Evolutionary conservation across 2,329 filamentous ascomycete species (phyloP).

Genomic region (Talaromyces rugulosus): DNA sequence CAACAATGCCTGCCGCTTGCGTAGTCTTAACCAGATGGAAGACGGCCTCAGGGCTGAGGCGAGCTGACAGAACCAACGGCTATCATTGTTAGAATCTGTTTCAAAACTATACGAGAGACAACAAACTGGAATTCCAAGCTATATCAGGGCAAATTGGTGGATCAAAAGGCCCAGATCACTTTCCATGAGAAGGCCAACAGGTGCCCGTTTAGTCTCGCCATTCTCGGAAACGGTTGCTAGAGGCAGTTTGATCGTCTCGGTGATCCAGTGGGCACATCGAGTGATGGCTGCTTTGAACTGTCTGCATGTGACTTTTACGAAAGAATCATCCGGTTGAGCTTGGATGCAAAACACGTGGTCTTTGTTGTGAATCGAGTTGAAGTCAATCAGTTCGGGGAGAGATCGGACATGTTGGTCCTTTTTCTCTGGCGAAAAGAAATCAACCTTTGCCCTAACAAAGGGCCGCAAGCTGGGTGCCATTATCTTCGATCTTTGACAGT

Average conservation of each 20-base stretch:
- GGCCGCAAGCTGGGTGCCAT: background rate
- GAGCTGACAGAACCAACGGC: slow-evolving; percentile 2
- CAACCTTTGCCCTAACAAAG: background rate
- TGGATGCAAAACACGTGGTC: slow-evolving; percentile 6
- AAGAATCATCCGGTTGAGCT: background rate
- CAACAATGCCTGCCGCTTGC: background rate
- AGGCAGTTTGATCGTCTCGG: slow-evolving; percentile 1
- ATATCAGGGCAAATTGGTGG: slow-evolving; percentile 6
- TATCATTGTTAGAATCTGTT: background rate
- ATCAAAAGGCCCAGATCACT: slow-evolving; percentile 7
- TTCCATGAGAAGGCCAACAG: slow-evolving; percentile 7
- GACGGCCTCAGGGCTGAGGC: slow-evolving; percentile 3
- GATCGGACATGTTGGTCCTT: background rate
- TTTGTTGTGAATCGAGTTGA: slow-evolving; percentile 2
- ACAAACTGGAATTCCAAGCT: slow-evolving; percentile 3
- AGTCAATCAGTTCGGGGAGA: slow-evolving; percentile 4
- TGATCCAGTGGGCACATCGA: slow-evolving; percentile 1
- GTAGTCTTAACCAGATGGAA: background rate
- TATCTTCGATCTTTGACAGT: background rate
- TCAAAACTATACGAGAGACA: background rate
- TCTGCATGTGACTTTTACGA: background rate
- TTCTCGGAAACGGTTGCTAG: background rate
- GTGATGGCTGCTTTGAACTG: slow-evolving; percentile 2
- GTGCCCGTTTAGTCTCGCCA: background rate
- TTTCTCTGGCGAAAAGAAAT: background rate